Conservation (phyloP, 176 grass and related monocot genomes). For the Musa troglodytarum region DNA sequence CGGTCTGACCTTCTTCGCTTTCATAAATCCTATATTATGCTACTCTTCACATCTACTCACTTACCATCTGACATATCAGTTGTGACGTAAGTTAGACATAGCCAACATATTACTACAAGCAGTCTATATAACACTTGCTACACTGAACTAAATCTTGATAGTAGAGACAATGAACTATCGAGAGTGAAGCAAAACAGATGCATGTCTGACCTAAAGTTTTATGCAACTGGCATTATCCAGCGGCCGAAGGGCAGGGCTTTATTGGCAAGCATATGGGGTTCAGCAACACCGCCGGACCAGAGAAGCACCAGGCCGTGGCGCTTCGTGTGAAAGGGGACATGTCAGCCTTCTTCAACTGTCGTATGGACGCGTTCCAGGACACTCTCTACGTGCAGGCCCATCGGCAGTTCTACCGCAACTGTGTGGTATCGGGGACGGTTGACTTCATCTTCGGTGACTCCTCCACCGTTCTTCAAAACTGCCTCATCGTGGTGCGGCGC, state of each 20-base stretch:
- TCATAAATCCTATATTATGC: not conserved
- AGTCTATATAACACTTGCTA: no score
- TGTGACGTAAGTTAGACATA: no score
- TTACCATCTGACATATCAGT: not conserved
- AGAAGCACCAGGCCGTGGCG: slow-evolving; percentile 62
- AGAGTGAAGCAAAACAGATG: no score
- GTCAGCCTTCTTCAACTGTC: slow-evolving; percentile 27
- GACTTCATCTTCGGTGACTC: slow-evolving; percentile 88
- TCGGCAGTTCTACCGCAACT: slow-evolving; percentile 60
- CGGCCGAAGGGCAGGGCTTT: slow-evolving; percentile 46
- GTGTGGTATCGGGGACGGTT: slow-evolving; percentile 53
- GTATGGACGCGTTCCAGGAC: slow-evolving; percentile 60
- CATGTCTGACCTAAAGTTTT: not conserved
- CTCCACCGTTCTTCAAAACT: slow-evolving; percentile 58
- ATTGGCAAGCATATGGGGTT: slow-evolving; percentile 42
- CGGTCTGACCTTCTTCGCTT: no score
- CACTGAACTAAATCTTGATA: no score
- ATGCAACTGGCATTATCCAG: slow-evolving; percentile 11
- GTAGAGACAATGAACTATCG: no score
- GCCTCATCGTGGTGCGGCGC: no score
- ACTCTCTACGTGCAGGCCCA: slow-evolving; percentile 49
- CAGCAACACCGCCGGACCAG: slow-evolving; percentile 51
- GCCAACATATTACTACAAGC: no score
- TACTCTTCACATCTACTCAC: not conserved
- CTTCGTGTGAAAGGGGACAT: no score